A percentile compares a stretch with the other conserved stretches of the same genome.
phyloP scores from a whole-genome alignment of 2,329 filamentous ascomycete genomes.

The Talaromyces islandicus region DNA sequence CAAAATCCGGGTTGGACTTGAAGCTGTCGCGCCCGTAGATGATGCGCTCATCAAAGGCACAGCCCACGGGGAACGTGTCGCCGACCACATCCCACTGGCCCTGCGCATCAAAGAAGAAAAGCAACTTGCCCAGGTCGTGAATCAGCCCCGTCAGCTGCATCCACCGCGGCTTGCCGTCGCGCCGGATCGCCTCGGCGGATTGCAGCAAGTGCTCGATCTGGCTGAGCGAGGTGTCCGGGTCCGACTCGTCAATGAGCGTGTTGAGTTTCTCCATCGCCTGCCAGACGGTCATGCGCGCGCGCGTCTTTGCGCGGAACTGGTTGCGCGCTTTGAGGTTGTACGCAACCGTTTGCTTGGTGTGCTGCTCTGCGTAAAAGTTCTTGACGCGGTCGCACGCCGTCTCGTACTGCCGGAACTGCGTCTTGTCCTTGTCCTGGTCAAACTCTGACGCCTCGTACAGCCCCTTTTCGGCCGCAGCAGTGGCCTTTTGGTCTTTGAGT shows the following conservation, averaged over 20 bases:
- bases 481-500: conserved; percentile 44
- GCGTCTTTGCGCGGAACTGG: conserved; percentile 59
- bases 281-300: conserved; percentile 79
- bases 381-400: conserved; percentile 78
- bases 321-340: conserved; percentile 80
- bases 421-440: conserved; percentile 71
- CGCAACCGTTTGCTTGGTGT: conserved; percentile 52
- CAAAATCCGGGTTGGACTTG: conserved; percentile 65
- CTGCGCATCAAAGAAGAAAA: conserved; percentile 59
- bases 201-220: conserved; percentile 90
- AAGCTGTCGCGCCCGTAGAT: conserved; percentile 75
- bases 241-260: conserved; percentile 82
- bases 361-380: conserved; percentile 72
- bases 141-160: conserved; percentile 45
- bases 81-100: conserved; percentile 94
- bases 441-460: conserved; percentile 58
- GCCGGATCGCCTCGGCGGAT: conserved; percentile 80
- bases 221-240: conserved; percentile 79
- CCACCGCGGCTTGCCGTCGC: conserved; percentile 54
- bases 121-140: conserved; percentile 42
- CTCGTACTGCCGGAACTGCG: conserved; percentile 75
- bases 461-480: conserved; percentile 18
- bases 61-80: conserved; percentile 43
- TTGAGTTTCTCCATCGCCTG: conserved; percentile 89
- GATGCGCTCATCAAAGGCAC: conserved; percentile 59